Evolutionary conservation across 164 flowering plant species (phyloP), one percentile per base, ranked within the genome.

Genomic region (Berberis vulgaris): DNA sequence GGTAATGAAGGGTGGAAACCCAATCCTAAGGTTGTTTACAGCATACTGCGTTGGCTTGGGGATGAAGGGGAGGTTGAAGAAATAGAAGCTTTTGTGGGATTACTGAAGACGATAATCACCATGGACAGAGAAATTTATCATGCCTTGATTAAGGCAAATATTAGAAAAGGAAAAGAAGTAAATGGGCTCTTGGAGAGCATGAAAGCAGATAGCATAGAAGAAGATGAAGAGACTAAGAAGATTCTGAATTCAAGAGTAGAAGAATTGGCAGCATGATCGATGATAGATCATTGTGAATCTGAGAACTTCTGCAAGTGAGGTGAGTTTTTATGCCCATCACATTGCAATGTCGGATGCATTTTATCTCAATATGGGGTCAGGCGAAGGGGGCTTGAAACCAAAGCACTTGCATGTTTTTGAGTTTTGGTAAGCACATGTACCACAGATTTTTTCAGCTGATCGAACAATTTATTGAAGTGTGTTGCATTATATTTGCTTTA

Each of bases 191-290:
- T 87, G 59, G 60, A 68, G 3, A 59, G 58, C 45, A 84, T 85
- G 93, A 78, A 77, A 72, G 71, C 72, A 59, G 85, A 83, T 73
- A 50, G 69, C 2, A 70, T 81, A 43, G 75, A 73, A 7, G 77
- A 70, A 57, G 71, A 83, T 58, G 74, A 74, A 55, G 84, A 86
- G 66, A 84, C 79, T 3, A 70, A 72, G 69, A 67, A 64, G 62
- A 82, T 82, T 50, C 73, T 80, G n/a, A 45, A 64, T 46, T 57
- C 49, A 67, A 71, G 38, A 54, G 50, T 26, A 26, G 26, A 66
- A 56, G 59, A 40, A 41, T 12, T 58, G 66, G 2, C 63, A 41
- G 59, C 2, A 70, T 54, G 64, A 59, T 62, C 38, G 26, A 12
- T 59, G 4, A 43, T 59, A 7, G 38, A 26, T 7, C 2, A 6